Evolutionary conservation across 805 yeast genomes (phyloP).

Genomic region (Trichomonascus vanleenenianus): DNA sequence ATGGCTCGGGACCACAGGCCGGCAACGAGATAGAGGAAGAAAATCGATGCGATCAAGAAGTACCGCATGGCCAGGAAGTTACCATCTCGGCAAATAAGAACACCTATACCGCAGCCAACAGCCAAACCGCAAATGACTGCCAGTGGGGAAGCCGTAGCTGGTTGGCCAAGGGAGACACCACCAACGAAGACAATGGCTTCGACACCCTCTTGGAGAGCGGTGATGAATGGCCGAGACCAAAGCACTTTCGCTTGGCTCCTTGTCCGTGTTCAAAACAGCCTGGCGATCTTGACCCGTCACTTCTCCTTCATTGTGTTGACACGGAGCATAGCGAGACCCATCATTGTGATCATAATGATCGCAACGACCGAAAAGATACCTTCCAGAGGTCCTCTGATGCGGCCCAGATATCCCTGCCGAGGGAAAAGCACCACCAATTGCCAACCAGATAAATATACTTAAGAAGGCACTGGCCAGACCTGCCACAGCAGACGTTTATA

Average conservation of each 20-base stretch:
- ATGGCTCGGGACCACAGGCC: slow-evolving; percentile 82
- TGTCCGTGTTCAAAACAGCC: slow-evolving; percentile 59
- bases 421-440: slow-evolving; percentile 78
- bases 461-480: slow-evolving; percentile 76
- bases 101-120: slow-evolving; percentile 71
- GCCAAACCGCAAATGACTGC: slow-evolving; percentile 85
- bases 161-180: slow-evolving; percentile 74
- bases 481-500: slow-evolving; percentile 61
- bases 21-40: slow-evolving; percentile 75
- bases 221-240: slow-evolving; percentile 46
- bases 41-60: slow-evolving; percentile 66
- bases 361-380: slow-evolving; percentile 91
- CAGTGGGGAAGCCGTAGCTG: slow-evolving; percentile 75
- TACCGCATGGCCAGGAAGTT: slow-evolving; percentile 74
- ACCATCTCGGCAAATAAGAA: slow-evolving; percentile 71
- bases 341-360: slow-evolving; percentile 74
- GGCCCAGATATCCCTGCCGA: slow-evolving; percentile 79
- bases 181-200: slow-evolving; percentile 96
- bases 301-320: slow-evolving; percentile 93
- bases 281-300: slow-evolving; percentile 93
- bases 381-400: slow-evolving; percentile 89
- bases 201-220: slow-evolving; percentile 92
- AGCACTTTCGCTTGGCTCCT: slow-evolving; percentile 22
- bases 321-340: slow-evolving; percentile 97
- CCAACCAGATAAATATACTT: slow-evolving; percentile 74